phyloP scores from a whole-genome alignment of 768 basidiomycete species.

The Royoungia palumana region DNA sequence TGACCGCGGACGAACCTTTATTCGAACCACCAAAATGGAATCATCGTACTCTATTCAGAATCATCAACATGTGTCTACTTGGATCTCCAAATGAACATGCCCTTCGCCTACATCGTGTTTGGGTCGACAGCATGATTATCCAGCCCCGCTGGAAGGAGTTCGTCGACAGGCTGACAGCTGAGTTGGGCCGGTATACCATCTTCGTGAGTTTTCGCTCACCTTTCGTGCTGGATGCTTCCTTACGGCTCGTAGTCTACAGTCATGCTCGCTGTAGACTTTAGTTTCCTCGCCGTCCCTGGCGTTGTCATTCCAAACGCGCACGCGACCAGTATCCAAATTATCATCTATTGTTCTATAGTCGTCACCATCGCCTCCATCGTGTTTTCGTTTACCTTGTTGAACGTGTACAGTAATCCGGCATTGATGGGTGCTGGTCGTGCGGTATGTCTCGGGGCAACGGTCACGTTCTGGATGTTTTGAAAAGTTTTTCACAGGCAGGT shows the following conservation, averaged over 20 bases:
- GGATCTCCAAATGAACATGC: constrained; percentile 8
- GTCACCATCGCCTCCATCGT: too few relatives aligned
- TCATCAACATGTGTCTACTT: background rate
- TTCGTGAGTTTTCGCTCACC: constrained; percentile 2
- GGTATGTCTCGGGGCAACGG: too few relatives aligned
- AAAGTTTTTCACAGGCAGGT: too few relatives aligned
- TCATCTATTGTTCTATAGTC: too few relatives aligned
- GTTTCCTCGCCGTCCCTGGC: constrained; percentile 13
- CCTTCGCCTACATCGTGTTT: constrained; percentile 10
- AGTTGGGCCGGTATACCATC: constrained; percentile 11
- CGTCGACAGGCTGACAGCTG: constrained; percentile 2
- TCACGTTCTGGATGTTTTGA: too few relatives aligned
- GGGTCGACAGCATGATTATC: constrained; percentile 10
- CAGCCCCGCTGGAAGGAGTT: constrained; percentile 13
- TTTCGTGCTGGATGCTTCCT: background rate
- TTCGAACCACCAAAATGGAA: constrained; percentile 10
- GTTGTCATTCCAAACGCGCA: background rate
- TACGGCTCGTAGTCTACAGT: constrained; percentile 11
- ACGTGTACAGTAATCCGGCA: too few relatives aligned
- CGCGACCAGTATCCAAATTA: too few relatives aligned
- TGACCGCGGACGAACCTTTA: constrained; percentile 8
- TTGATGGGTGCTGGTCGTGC: too few relatives aligned
- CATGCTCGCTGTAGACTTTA: constrained; percentile 15
- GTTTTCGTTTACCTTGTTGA: too few relatives aligned
- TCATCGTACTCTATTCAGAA: background rate